Conservation (phyloP, 805 yeast genomes). For the Yamadazyma phyllophila region DNA sequence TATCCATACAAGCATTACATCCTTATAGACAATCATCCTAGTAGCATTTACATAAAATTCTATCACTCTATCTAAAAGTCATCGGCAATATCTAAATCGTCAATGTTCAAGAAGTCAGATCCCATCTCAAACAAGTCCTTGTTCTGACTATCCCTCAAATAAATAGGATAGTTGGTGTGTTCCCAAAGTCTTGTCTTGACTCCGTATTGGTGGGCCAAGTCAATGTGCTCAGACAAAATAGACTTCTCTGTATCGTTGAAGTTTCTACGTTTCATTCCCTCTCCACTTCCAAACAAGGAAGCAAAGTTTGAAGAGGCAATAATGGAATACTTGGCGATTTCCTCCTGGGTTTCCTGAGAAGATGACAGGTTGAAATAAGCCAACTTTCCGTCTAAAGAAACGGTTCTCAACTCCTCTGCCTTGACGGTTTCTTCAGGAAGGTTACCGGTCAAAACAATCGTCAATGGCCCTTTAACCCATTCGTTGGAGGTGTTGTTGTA, state of each 20-base stretch:
- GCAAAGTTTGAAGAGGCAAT: constrained; percentile 45
- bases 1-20: no score
- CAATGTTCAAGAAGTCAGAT: constrained; percentile 61
- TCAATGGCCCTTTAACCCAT: constrained; percentile 51
- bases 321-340: constrained; percentile 29
- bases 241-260: constrained; percentile 33
- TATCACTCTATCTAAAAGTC: constrained; percentile 1
- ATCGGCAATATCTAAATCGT: constrained; percentile 40
- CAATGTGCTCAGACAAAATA: constrained; percentile 25
- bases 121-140: constrained; percentile 45
- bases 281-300: constrained; percentile 26
- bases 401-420: constrained; percentile 26
- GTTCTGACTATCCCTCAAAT: constrained; percentile 47
- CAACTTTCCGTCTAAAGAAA: constrained; percentile 56
- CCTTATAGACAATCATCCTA: no score
- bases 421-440: constrained; percentile 45
- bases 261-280: constrained; percentile 15
- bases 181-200: constrained; percentile 69
- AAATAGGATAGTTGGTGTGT: constrained; percentile 62
- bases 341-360: constrained; percentile 21
- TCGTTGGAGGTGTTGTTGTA: constrained; percentile 36
- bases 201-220: constrained; percentile 47
- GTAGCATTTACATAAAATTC: no score
- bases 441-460: constrained; percentile 66
- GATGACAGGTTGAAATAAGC: constrained; percentile 23